A percentile compares a stretch with the other conserved stretches of the same genome.
phyloP scores from a whole-genome alignment of 805 yeast genomes.

The Yamadazyma akitaensis region DNA sequence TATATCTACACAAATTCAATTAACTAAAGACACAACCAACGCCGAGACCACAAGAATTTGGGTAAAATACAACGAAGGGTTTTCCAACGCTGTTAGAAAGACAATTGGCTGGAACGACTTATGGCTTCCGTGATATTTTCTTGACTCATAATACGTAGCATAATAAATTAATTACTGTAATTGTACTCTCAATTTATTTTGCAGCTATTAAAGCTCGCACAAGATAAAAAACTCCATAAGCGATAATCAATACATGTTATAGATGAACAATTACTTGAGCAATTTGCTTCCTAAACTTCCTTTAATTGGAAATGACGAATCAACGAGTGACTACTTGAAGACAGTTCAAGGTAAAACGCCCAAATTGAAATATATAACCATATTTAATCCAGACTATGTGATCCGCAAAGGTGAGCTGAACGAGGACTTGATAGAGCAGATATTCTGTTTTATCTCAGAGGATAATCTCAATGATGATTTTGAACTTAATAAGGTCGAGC shows the following conservation, averaged over 20 bases:
- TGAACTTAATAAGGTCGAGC: conserved; percentile 17
- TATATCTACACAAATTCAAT: conserved; percentile 25
- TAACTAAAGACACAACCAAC: conserved; percentile 22
- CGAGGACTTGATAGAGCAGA: conserved; percentile 30
- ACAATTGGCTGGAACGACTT: conserved; percentile 74
- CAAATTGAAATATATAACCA: conserved; percentile 15
- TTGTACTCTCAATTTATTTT: no score
- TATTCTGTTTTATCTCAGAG: conserved; percentile 27
- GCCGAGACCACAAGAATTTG: conserved; percentile 50
- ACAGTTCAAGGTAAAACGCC: conserved; percentile 14
- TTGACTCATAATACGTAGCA: neutral
- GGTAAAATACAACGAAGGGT: conserved; percentile 93
- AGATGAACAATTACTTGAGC: conserved; percentile 21
- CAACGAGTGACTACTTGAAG: conserved; percentile 10
- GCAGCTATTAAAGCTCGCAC: neutral
- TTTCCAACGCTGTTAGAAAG: conserved; percentile 85
- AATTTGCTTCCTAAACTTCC: conserved; percentile 28
- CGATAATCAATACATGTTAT: neutral
- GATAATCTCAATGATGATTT: conserved; percentile 10
- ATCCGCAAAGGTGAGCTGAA: conserved; percentile 24
- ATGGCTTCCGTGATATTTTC: conserved; percentile 33
- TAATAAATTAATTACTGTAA: neutral
- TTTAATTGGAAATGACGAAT: conserved; percentile 3
- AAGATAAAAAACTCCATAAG: neutral
- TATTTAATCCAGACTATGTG: conserved; percentile 31